A percentile compares a stretch with the other conserved stretches of the same genome.
Conservation (phyloP, 1,139 yeast species). For the Hansenula sp. region DNA sequence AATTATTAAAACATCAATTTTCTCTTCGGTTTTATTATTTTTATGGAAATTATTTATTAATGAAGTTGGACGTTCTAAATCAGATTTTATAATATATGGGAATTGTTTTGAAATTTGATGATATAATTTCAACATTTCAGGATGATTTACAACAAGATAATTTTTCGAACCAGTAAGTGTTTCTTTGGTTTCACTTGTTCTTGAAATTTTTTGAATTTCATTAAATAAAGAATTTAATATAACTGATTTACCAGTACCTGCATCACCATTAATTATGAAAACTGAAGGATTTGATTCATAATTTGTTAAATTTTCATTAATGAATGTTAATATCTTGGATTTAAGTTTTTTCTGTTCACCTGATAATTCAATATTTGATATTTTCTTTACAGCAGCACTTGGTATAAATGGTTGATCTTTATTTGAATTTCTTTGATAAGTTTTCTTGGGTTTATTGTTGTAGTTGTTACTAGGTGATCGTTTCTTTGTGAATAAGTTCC, state of each 20-base stretch:
- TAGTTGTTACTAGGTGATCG: neutral
- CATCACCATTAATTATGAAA: slow-evolving; percentile 36
- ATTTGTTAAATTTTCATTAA: slow-evolving; percentile 19
- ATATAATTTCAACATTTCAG: slow-evolving; percentile 38
- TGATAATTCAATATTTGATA: slow-evolving; percentile 29
- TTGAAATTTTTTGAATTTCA: slow-evolving; percentile 29
- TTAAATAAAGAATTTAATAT: slow-evolving; percentile 27
- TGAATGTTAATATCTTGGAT: slow-evolving; percentile 24
- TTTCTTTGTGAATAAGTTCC: neutral
- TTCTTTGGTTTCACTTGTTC: slow-evolving; percentile 15
- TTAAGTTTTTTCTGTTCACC: slow-evolving; percentile 29
- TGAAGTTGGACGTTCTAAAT: slow-evolving; percentile 38
- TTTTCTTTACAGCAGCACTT: slow-evolving; percentile 26
- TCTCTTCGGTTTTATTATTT: slow-evolving; percentile 6
- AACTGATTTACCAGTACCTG: slow-evolving; percentile 31
- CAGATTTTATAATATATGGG: slow-evolving; percentile 28
- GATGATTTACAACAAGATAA: slow-evolving; percentile 36
- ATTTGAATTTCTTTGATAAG: neutral
- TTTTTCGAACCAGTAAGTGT: slow-evolving; percentile 23
- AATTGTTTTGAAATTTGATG: slow-evolving; percentile 31
- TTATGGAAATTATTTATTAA: slow-evolving; percentile 27
- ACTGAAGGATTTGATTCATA: slow-evolving; percentile 23
- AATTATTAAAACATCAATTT: slow-evolving; percentile 31
- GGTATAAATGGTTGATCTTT: neutral
- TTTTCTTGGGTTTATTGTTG: neutral